Base-by-base conservation (phyloP, 2,329 filamentous ascomycete genomes). In the Chaetoscypha palmicola region DNA sequence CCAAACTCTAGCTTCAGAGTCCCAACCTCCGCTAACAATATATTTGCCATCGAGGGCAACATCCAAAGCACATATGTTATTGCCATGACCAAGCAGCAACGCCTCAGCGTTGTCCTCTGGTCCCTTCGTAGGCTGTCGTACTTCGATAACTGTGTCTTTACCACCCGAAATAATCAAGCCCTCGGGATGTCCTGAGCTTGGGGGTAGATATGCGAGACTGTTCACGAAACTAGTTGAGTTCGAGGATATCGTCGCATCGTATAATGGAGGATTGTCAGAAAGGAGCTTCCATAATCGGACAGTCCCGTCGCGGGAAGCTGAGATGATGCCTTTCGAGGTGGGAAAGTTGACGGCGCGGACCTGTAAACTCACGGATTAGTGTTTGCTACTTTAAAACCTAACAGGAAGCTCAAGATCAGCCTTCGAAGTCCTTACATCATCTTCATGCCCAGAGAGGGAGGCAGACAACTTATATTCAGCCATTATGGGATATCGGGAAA, bases 21-120 rank as follows among this genome's bases (percentile, higher is more conserved):
- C 92, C 92, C 92, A 98, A 57, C 90, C 86, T 23, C 91, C 92
- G 53, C 91, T 97, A 36, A 96, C 81, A 31, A 97, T 73, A 62
- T 80, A 86, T 35, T 69, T 76, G 2, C 82, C 83, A 47, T 81
- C 76, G 1, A 83, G 76, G 39, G 82, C 83, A 12, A 87, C 81
- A 58, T 94, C 87, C 34, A 98, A 68, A 7, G 90, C 76, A 63
- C 91, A 96, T 35, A 98, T 81, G 58, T 97, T 97, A 62, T 85
- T 77, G 16, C 77, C 74, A 62, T 98, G 92, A 10, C 92, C 91
- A 39, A 95, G 70, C 8, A 98, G 74, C 50, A 97, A 73, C 17
- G 86, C 83, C 54, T 95, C 86, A 7, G 91, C 86, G 65, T 91
- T 83, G 53, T 89, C 83, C 23, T 81, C 74, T 1, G 82, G 70